Evolutionary conservation across 2,329 filamentous ascomycete genomes (phyloP), one percentile per base, ranked within the genome.

Genomic region (Curvularia verruculosa): DNA sequence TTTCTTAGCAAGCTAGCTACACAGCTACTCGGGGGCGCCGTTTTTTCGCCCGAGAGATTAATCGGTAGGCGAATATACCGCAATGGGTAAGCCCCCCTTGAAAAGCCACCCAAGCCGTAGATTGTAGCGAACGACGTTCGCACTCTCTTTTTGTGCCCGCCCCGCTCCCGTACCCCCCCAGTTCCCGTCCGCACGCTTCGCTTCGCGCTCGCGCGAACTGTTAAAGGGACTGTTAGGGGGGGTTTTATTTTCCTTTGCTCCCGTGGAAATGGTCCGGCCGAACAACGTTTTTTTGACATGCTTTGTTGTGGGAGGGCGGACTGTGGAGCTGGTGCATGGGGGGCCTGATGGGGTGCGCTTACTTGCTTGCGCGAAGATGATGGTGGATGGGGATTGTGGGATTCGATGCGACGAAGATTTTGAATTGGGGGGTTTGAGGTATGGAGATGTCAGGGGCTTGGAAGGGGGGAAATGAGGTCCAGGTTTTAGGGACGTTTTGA

Each of bases 71-170:
- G 37, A 21, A 49, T 31, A 29, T 48, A 43, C 53, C 53, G 34
- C 36, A 43, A 52, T 39, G 39, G 53, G 53, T 41, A 53, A 45
- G 44, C 43, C 28, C 2, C 43, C 23, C 1, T n/a, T n/a, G n/a
- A 18, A 3, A 9, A 26, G 34, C 53, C 28, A 8, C 9, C 28
- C 49, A 50, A 56, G 53, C 57, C 49, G 49, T 59, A 13, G 57
- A 59, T 59, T 59, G 49, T 52, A 52, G 48, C 49, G 53, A 59
- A 59, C 57, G 57, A 52, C 53, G 57, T 59, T 59, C 34, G 34
- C 34, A 8, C 34, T 9, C 9, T n/a, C 34, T 36, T 36, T 34
- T 12, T 34, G 12, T 34, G 48, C 43, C 44, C 34, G 40, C 40
- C 43, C 34, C 28, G 26, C 28, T 8, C 28, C 28, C 3, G 6